Evolutionary conservation across 257 asterid genomes (phyloP), one percentile per base, ranked within the genome.

Genomic region (Coffea canephora): DNA sequence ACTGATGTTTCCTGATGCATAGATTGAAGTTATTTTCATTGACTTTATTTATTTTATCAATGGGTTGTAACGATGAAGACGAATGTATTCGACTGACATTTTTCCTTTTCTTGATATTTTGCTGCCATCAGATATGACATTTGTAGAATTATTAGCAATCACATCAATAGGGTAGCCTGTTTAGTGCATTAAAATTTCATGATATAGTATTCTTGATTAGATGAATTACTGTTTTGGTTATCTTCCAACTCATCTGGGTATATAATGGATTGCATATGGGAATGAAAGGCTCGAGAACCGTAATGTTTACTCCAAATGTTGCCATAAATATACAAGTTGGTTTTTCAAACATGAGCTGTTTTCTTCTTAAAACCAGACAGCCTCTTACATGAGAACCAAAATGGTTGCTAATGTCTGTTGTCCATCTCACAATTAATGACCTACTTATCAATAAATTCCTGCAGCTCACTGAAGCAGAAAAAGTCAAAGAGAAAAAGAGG

Each of bases 401-500:
- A 25, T 34, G 64, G 45, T 36, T 50, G 8, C 59, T n/a, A 16
- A 1, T 57, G 13, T 64, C 34, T 39, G 59, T 74, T 59, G 23
- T 4, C 39, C 2, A 43, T 61, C 72, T 55, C 31, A n/a, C 62
- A 46, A n/a, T 21, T 14, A 21, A 31, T 74, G 41, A 52, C 54
- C 62, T 64, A 34, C 21, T 73, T 68, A 55, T 45, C 52, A 14
- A 64, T 23, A 25, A 66, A 72, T 70, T 74, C 27, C 39, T 70
- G 90, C 91, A 91, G 96, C 79, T 78, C 84, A 83, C 80, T 80
- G 8, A 84, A 75, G 85, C 84, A 34, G 79, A 83, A 74, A 77
- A 79, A 62, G 41, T 73, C 59, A 25, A 86, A 85, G 80, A 81
- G 82, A 73, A 87, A 73, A 76, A 83, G 85, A 81, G 84, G 76